Conservation (phyloP, 192 early-diverging fungal species). For the Mortierella antarctica region DNA sequence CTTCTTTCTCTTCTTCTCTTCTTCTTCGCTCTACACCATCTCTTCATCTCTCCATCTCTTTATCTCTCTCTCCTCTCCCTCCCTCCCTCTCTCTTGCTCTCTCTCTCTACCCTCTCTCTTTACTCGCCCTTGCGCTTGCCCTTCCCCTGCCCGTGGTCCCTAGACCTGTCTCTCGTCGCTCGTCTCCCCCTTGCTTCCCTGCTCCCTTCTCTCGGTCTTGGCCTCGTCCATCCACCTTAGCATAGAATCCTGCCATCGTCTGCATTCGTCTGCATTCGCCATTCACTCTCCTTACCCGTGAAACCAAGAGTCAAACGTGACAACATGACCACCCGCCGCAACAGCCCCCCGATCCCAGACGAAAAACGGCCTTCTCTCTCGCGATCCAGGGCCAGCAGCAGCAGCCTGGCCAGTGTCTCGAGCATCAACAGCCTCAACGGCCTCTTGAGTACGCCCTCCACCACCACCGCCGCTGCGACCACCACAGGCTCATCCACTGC, state of each 20-base stretch:
- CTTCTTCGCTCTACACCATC: not conserved
- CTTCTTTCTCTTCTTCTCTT: not conserved
- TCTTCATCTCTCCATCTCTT: not conserved
- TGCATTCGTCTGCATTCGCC: not conserved
- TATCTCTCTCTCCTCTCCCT: not conserved
- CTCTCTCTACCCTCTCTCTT: not conserved
- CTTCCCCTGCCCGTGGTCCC: not conserved
- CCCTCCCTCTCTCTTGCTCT: not conserved
- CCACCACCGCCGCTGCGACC: slow-evolving; percentile 22
- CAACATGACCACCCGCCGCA: slow-evolving; percentile 19
- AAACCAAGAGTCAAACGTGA: not conserved
- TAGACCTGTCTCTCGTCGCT: not conserved
- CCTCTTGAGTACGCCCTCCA: slow-evolving; percentile 14
- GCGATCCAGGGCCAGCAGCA: slow-evolving; percentile 19
- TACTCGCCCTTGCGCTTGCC: not conserved
- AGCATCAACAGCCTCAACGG: slow-evolving; percentile 24
- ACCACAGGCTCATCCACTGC: slow-evolving; percentile 16
- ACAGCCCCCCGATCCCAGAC: slow-evolving; percentile 32
- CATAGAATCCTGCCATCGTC: not conserved
- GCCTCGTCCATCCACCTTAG: not conserved
- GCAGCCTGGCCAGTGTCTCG: slow-evolving; percentile 14
- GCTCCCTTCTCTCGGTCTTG: not conserved
- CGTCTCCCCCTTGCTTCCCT: not conserved
- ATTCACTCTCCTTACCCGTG: not conserved
- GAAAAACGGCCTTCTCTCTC: not conserved